Base-by-base conservation (phyloP, 2,329 filamentous ascomycete genomes). In the Sporothrix pallida region DNA sequence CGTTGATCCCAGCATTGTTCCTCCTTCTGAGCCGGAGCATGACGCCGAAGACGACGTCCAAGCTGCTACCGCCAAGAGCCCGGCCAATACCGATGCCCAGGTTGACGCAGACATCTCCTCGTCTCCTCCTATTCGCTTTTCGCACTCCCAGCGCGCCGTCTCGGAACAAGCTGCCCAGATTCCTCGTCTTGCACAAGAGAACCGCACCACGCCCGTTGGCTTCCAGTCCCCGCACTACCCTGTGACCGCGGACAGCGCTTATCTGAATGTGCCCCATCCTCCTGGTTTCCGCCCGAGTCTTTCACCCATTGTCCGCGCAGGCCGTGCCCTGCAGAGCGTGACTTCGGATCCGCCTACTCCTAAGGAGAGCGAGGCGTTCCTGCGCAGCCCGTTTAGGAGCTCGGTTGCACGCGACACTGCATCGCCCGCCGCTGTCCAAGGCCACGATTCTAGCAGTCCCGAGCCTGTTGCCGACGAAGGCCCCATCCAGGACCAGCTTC, bases 261-360 rank as follows among this genome's bases (percentile, higher is more conserved):
- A 76, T 13, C 74, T 81, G 44, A 72, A 77, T 20, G 72, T 77
- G 31, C 31, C 31, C 15, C 77, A 78, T 13, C 78, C 79, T 13
- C 80, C 79, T 54, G 80, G 78, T 1, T 74, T 77, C 15, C 84
- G 86, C 9, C 85, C 86, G 37, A 82, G 81, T 6, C 81, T 90
- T 0, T 89, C 87, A 5, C 87, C 88, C 1, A 89, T 89, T 50
- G 85, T 90, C n/a, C 83, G 87, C 63, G 88, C 84, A 37, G 88
- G 87, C 2, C 83, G 86, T 67, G 87, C 85, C 44, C 80, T 90
- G 15, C 88, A 89, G 77, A 87, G 84, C 74, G 86, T 90, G 52
- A 87, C 88, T 12, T 89, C 87, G 0, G 88, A 89, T 75, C 86
- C 87, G 8, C 87, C 87, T 0, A 89, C 88, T 0, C 88, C 88